These are phyloP conservation scores for Alnus glutinosa DNA, from an alignment of 306 rosid species.

Conservation along the genomic window DNA sequence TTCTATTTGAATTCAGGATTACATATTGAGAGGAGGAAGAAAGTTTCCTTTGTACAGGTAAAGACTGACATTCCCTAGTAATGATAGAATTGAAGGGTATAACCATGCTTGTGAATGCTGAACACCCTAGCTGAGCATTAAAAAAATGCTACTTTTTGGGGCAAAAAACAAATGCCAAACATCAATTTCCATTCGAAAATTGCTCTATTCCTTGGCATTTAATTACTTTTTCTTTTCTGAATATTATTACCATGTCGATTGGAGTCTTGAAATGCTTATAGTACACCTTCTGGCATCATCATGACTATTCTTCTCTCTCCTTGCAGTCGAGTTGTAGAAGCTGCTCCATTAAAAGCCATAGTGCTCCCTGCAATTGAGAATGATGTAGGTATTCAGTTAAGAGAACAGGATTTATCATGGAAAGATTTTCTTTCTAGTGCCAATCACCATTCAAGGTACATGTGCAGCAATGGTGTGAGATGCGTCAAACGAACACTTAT, in stretches of 20 bases:
- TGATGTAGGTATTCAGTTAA: slow-evolving; percentile 46
- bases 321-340: slow-evolving; percentile 75
- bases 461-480: not conserved
- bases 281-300: slow-evolving; percentile 7
- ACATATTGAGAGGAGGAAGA: slow-evolving; percentile 78
- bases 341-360: slow-evolving; percentile 59
- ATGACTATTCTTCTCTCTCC: slow-evolving; percentile 28
- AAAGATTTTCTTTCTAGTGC: slow-evolving; percentile 57
- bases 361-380: slow-evolving; percentile 74
- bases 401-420: slow-evolving; percentile 73
- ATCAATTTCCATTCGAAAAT: not conserved
- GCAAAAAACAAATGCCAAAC: not conserved
- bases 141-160: not conserved
- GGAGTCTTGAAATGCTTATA: slow-evolving; percentile 1
- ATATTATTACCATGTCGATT: not conserved
- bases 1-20: slow-evolving; percentile 65
- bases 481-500: not conserved
- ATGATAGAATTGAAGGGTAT: not conserved
- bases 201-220: not conserved
- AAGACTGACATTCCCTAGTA: not conserved
- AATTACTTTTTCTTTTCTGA: not conserved
- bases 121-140: not conserved
- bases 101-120: not conserved
- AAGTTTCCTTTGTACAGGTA: slow-evolving; percentile 87
- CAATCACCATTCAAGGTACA: slow-evolving; percentile 48